These are phyloP conservation scores for Sonneratia alba DNA, from an alignment of 345 rosid genomes.

Conservation along the genomic window DNA sequence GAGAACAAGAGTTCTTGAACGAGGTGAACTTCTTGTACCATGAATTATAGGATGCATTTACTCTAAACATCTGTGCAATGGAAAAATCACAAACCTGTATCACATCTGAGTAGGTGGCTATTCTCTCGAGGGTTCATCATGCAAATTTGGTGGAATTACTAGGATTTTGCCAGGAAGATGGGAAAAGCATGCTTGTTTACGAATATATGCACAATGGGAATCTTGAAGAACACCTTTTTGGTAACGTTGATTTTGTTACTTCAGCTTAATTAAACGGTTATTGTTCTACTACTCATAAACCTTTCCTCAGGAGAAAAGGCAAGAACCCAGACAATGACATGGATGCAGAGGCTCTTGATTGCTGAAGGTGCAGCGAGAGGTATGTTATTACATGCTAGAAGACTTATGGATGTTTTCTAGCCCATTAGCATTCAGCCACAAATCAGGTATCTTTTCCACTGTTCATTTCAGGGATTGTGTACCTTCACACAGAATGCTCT, in stretches of 20 bases:
- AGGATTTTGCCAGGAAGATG: conserved; percentile 94
- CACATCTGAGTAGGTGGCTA: conserved; percentile 48
- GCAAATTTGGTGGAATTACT: conserved; percentile 90
- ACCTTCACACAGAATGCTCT: conserved; percentile 94
- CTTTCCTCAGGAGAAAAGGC: neutral
- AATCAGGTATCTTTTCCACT: neutral
- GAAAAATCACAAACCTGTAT: neutral
- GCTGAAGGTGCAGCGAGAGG: conserved; percentile 99
- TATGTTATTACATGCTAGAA: conserved; percentile 3
- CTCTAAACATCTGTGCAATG: neutral
- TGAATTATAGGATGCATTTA: neutral
- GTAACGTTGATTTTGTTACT: conserved; percentile 21
- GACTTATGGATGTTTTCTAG: neutral
- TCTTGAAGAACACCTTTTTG: conserved; percentile 86
- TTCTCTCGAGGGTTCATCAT: conserved; percentile 97
- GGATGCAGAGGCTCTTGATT: conserved; percentile 76
- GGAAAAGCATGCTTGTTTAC: conserved; percentile 72
- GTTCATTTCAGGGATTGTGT: conserved; percentile 61
- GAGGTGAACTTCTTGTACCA: conserved; percentile 39
- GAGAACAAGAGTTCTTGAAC: conserved; percentile 79
- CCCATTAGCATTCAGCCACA: neutral
- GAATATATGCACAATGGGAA: conserved; percentile 96
- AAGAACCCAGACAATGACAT: conserved; percentile 23
- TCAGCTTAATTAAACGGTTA: neutral
- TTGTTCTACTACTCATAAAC: neutral